Evolutionary conservation across 805 yeast genomes (phyloP).

Genomic region (Ogataea methanolica): DNA sequence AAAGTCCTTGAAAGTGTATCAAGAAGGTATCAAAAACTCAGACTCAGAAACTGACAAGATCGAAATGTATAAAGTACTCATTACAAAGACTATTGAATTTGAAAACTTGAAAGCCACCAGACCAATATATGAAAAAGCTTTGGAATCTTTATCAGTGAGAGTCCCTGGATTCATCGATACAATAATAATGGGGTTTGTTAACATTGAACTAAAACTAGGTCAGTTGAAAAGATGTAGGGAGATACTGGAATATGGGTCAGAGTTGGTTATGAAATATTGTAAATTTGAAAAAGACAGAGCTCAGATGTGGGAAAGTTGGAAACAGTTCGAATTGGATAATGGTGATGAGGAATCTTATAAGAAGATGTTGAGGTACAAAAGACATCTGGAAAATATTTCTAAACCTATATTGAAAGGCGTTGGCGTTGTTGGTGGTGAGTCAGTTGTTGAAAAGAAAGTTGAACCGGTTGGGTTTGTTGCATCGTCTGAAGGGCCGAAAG

Average conservation of each 20-base stretch:
- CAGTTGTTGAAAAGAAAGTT: slow-evolving; percentile 12
- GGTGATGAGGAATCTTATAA: slow-evolving; percentile 74
- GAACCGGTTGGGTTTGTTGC: slow-evolving; percentile 48
- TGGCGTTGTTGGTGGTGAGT: not conserved
- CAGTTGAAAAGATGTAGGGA: slow-evolving; percentile 62
- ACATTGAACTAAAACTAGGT: slow-evolving; percentile 47
- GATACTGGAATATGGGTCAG: slow-evolving; percentile 51
- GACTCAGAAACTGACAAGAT: slow-evolving; percentile 27
- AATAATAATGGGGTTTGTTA: slow-evolving; percentile 50
- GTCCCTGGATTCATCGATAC: slow-evolving; percentile 29
- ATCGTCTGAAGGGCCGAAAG: slow-evolving; percentile 33
- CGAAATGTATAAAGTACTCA: slow-evolving; percentile 39
- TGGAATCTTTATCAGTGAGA: slow-evolving; percentile 29
- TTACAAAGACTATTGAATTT: slow-evolving; percentile 35
- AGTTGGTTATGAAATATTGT: slow-evolving; percentile 32
- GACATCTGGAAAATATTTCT: slow-evolving; percentile 28
- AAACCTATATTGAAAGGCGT: slow-evolving; percentile 17
- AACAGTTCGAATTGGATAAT: slow-evolving; percentile 60
- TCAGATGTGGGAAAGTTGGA: slow-evolving; percentile 65
- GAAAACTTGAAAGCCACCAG: slow-evolving; percentile 42
- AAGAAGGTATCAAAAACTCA: slow-evolving; percentile 34
- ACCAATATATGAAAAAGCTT: slow-evolving; percentile 47
- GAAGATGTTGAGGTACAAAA: slow-evolving; percentile 62
- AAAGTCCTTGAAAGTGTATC: slow-evolving; percentile 45
- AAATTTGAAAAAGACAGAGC: slow-evolving; percentile 23